phyloP scores from a whole-genome alignment of 2,329 filamentous ascomycete species.

The Huntiella omanensis region DNA sequence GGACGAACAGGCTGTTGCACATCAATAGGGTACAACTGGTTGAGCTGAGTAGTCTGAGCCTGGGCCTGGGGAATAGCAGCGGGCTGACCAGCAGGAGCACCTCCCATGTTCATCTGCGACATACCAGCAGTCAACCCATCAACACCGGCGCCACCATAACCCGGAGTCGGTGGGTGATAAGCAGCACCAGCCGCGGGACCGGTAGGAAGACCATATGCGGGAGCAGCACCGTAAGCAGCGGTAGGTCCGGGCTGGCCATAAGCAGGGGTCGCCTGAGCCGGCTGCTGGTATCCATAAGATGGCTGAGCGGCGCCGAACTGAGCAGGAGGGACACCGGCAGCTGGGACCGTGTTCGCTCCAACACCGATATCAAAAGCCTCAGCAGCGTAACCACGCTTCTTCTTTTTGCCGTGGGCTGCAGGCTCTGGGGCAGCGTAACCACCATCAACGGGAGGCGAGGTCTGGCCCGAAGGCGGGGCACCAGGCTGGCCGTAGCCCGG shows the following conservation, averaged over 20 bases:
- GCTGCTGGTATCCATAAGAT: conserved; percentile 39
- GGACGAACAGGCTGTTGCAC: conserved; percentile 86
- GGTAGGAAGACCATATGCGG: conserved; percentile 22
- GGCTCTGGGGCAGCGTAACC: conserved; percentile 11
- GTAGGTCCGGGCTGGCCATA: conserved; percentile 13
- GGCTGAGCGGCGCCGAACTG: conserved; percentile 30
- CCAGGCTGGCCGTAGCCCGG: conserved; percentile 22
- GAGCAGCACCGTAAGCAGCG: conserved; percentile 23
- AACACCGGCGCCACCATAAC: conserved; percentile 40
- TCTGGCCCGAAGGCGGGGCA: conserved; percentile 14
- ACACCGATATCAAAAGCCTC: conserved; percentile 85
- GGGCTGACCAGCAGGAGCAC: conserved; percentile 23
- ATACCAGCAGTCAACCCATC: conserved; percentile 69
- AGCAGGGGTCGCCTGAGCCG: conserved; percentile 24
- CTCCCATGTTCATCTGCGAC: conserved; percentile 63
- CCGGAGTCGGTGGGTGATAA: conserved; percentile 49
- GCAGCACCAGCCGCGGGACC: conserved; percentile 26
- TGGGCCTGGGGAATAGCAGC: conserved; percentile 27
- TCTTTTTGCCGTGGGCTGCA: conserved; percentile 43
- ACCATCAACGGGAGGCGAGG: conserved; percentile 15
- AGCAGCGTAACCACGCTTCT: conserved; percentile 87
- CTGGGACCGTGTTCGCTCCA: conserved; percentile 54
- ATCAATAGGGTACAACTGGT: conserved; percentile 84
- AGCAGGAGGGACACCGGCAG: conserved; percentile 25
- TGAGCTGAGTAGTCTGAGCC: conserved; percentile 31